Percentiles rank a stretch among this genome's conserved stretches.
These are phyloP conservation scores for Xanthoconium separans DNA, from an alignment of 1,284 basidiomycete genomes.

Conservation along the genomic window DNA sequence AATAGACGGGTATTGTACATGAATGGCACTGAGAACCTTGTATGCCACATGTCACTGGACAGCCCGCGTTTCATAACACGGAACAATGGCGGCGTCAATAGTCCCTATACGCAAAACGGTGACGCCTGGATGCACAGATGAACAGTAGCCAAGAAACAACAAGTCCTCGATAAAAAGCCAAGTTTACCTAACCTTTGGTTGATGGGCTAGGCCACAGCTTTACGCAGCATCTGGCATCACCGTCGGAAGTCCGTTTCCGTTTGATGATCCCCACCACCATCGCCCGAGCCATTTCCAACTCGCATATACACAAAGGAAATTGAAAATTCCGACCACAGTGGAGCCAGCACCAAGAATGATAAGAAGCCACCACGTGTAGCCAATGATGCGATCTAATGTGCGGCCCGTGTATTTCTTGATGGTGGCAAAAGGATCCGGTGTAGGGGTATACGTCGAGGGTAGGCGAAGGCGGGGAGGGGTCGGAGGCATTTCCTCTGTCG, in stretches of 20 bases:
- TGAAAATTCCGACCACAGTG: conserved; percentile 60
- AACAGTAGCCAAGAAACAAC: neutral
- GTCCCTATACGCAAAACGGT: neutral
- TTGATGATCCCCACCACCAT: conserved; percentile 19
- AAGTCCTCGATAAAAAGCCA: neutral
- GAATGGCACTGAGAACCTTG: neutral
- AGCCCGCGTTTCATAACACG: neutral
- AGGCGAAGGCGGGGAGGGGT: conserved; percentile 47
- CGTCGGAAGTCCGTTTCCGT: conserved; percentile 5
- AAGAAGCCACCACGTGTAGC: conserved; percentile 73
- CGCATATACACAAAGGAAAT: conserved; percentile 60
- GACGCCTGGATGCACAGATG: neutral
- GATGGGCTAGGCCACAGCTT: neutral
- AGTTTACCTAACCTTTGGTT: neutral
- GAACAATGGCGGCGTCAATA: neutral
- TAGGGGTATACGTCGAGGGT: conserved; percentile 48
- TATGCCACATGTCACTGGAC: neutral
- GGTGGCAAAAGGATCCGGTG: conserved; percentile 49
- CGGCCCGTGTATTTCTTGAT: conserved; percentile 65
- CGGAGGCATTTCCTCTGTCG: conserved; percentile 3
- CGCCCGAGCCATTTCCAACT: conserved; percentile 55
- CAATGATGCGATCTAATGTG: conserved; percentile 68
- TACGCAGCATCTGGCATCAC: conserved; percentile 12
- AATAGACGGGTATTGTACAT: neutral
- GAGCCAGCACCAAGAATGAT: conserved; percentile 76